Base-by-base conservation (phyloP, 2,329 filamentous ascomycete species). In the Graphilbum fragrans region DNA sequence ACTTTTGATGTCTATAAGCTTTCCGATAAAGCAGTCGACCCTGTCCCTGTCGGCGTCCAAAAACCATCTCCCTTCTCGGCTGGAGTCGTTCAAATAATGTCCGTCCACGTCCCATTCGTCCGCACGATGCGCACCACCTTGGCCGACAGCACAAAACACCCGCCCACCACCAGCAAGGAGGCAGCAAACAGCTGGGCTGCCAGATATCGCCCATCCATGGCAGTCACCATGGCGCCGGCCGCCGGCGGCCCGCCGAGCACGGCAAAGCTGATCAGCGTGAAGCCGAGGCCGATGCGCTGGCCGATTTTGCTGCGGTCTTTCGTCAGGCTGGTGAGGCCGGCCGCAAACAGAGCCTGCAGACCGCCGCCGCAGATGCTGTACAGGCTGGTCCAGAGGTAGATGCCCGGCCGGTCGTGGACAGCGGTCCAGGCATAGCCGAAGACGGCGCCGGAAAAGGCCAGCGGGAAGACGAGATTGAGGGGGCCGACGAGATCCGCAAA, bases 271-370 rank as follows among this genome's bases (percentile, higher is more conserved):
- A 66, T 66, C 38, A 74, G 66, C 0, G 67, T 72, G 36, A 77
- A 76, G 1, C 66, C 60, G 72, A 77, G 76, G 37, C 73, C 74
- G 54, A 77, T 72, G 9, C 72, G 57, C 3, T 70, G 69, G 0
- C 72, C 73, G 17, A 67, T 59, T 54, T 69, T 72, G 8, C 60
- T 52, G 44, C 69, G 56, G 51, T 77, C 71, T 5, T 60, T 61
- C 2, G 69, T 74, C 43, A 77, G 57, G 34, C 69, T 70, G 39
- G 67, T 70, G 34, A 82, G 51, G 0, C 70, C 72, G 0, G 78
- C 75, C 0, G 81, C 80, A 50, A 84, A 83, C 12, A 86, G 54
- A 7, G 70, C 69, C 57, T 84, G 80, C 37, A 84, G 72, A 0
- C 68, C 76, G 0, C 77, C 78, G 0, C 69, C 74, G 2, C 69